Evolutionary conservation across 345 rosid species (phyloP), one percentile per base, ranked within the genome.

Genomic region (Hypericum perforatum): DNA sequence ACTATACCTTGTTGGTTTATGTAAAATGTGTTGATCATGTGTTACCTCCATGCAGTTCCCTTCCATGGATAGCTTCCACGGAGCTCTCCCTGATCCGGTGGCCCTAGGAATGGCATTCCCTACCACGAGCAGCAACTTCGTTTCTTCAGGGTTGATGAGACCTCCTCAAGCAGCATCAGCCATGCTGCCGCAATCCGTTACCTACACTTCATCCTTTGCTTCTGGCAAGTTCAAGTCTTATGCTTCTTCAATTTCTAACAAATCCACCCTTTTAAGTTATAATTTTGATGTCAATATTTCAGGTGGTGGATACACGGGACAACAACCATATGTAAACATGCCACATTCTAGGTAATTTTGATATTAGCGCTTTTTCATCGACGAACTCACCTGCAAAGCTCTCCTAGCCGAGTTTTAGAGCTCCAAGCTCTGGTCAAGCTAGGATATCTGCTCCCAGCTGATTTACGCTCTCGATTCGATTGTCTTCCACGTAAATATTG

Each of bases 301-400:
- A 82, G 90, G 77, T 70, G 50, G 72, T 70, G 50, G 72, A 56
- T 73, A 56, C 61, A 45, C 58, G 54, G 81, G 71, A 43, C 76
- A 68, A 56, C 82, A 78, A 68, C 40, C 65, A 54, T 61, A 65
- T 14, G 56, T 56, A 43, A 61, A 59, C 50, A 55, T 58, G 61
- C 70, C 60, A 45, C 62, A 67, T 63, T 68, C 72, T 44, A 62
- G 87, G 88, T 78, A 73, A 60, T 13, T 46, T 0, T 22, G 32
- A 22, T 22, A 22, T 22, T 22, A 22, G 32, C 32, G 4, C 32
- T 1, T 22, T 22, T 22, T 22, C 32, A 22, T 22, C 32, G 32
- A 22, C n/a, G n/a, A 22, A 22, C 32, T 22, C 32, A 22, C 4
- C 4, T 22, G 32, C 32, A 22, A 22, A 22, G 32, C 32, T 22